Percentiles rank a stretch among this genome's conserved stretches.
Evolutionary conservation across 805 yeast species (phyloP).

Genomic region (Blastobotrys attinorum): DNA sequence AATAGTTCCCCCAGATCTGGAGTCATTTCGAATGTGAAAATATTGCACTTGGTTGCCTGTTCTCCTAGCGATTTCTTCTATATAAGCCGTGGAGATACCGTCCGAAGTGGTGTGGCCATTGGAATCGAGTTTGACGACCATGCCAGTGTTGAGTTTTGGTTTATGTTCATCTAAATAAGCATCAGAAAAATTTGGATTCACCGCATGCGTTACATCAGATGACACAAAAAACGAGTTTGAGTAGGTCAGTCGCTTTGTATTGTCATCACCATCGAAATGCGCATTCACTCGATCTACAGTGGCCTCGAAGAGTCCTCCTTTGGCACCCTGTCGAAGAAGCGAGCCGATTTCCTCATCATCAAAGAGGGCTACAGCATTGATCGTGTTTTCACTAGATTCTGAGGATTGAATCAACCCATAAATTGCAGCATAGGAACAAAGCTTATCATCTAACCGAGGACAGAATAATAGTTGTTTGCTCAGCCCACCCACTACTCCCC

Average conservation of each 20-base stretch:
- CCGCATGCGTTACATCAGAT: constrained; percentile 77
- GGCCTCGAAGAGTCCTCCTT: constrained; percentile 64
- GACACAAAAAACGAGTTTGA: constrained; percentile 76
- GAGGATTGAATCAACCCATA: constrained; percentile 47
- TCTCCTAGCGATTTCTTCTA: constrained; percentile 58
- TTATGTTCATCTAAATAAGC: constrained; percentile 71
- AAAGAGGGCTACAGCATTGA: constrained; percentile 53
- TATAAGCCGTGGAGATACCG: constrained; percentile 58
- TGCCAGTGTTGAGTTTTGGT: constrained; percentile 72
- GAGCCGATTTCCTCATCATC: constrained; percentile 87
- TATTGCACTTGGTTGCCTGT: constrained; percentile 62
- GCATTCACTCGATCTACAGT: constrained; percentile 42
- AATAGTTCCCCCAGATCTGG: constrained; percentile 83
- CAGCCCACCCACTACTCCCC: constrained; percentile 71
- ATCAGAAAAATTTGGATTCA: constrained; percentile 56
- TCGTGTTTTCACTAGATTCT: constrained; percentile 27
- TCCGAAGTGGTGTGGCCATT: constrained; percentile 83
- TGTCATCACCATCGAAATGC: constrained; percentile 24
- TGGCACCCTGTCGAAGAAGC: constrained; percentile 71
- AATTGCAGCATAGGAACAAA: constrained; percentile 70
- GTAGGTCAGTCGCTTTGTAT: constrained; percentile 36
- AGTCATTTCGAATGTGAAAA: constrained; percentile 80
- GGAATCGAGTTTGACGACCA: constrained; percentile 64
- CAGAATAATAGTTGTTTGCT: constrained; percentile 69
- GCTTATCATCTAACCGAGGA: constrained; percentile 80